Percentiles rank a stretch among this genome's conserved stretches.
Evolutionary conservation across 2,329 filamentous ascomycete genomes (phyloP).

Genomic region (Ramularia endophylla): DNA sequence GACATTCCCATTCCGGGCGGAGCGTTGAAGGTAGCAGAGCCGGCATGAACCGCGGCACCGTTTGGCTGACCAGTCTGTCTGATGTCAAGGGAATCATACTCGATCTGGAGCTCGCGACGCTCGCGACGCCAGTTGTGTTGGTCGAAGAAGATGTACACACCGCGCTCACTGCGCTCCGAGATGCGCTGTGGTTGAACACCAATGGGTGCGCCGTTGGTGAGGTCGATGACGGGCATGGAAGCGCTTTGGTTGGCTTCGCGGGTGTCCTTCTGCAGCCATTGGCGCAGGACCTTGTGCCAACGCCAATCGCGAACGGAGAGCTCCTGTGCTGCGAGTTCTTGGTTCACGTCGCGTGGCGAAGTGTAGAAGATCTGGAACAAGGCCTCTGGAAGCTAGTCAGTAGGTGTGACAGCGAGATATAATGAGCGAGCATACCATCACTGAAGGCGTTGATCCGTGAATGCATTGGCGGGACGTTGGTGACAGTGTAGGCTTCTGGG

Average conservation of each 20-base stretch:
- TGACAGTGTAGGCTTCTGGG: constrained; percentile 59
- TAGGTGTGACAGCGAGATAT: neutral
- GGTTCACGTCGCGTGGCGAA: constrained; percentile 58
- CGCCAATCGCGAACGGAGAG: constrained; percentile 50
- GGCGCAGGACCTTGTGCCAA: constrained; percentile 49
- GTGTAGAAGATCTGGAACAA: constrained; percentile 67
- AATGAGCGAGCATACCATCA: constrained; percentile 23
- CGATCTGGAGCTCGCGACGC: constrained; percentile 47
- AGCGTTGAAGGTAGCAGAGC: neutral
- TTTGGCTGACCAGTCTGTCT: constrained; percentile 26
- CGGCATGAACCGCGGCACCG: neutral
- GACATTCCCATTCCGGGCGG: constrained; percentile 2
- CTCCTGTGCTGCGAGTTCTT: constrained; percentile 60
- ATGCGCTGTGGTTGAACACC: constrained; percentile 37
- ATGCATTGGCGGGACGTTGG: constrained; percentile 58
- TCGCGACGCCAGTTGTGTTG: constrained; percentile 48
- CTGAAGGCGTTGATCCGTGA: constrained; percentile 29
- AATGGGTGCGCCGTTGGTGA: constrained; percentile 22
- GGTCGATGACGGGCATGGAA: constrained; percentile 24
- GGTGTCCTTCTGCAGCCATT: constrained; percentile 52
- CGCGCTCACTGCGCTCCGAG: constrained; percentile 44
- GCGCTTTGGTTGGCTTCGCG: constrained; percentile 31
- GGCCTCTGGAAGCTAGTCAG: constrained; percentile 46
- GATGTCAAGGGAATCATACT: constrained; percentile 47
- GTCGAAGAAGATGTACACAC: constrained; percentile 52